phyloP scores from a whole-genome alignment of 805 yeast genomes.

The Nakazawaea wyomingensis region DNA sequence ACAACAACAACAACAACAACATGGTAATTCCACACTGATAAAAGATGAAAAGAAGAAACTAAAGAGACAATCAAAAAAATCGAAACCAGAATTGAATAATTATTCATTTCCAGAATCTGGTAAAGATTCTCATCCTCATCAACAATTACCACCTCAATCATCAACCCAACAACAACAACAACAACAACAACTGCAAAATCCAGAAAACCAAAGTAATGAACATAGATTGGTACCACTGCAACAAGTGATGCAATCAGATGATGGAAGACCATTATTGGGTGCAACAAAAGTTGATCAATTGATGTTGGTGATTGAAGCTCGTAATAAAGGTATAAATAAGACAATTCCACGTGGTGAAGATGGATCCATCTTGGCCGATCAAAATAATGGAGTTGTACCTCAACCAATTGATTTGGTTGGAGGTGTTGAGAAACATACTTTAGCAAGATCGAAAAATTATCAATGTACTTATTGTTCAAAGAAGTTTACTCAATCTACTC shows the following conservation, averaged over 20 bases:
- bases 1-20: constrained; percentile 11
- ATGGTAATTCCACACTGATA: constrained; percentile 5
- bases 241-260: constrained; percentile 45
- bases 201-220: too few species aligned
- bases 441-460: constrained; percentile 45
- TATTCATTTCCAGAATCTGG: constrained; percentile 11
- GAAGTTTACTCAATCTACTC: constrained; percentile 84
- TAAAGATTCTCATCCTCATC: not conserved
- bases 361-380: constrained; percentile 59
- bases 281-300: constrained; percentile 88
- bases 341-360: constrained; percentile 61
- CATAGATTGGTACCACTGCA: constrained; percentile 39
- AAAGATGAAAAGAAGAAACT: constrained; percentile 13
- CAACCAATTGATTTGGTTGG: constrained; percentile 67
- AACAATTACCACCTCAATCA: constrained; percentile 12
- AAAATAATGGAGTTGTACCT: constrained; percentile 35
- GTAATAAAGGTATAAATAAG: constrained; percentile 69
- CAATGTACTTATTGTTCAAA: constrained; percentile 77
- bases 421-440: constrained; percentile 65
- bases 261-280: constrained; percentile 69
- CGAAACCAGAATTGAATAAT: constrained; percentile 1
- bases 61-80: constrained; percentile 10
- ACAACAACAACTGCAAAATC: constrained; percentile 15
- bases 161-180: constrained; percentile 17
- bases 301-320: constrained; percentile 87